A percentile compares a stretch with the other conserved stretches of the same genome.
Evolutionary conservation across 129 eudicot species (phyloP).

Genomic region (Apium graveolens): DNA sequence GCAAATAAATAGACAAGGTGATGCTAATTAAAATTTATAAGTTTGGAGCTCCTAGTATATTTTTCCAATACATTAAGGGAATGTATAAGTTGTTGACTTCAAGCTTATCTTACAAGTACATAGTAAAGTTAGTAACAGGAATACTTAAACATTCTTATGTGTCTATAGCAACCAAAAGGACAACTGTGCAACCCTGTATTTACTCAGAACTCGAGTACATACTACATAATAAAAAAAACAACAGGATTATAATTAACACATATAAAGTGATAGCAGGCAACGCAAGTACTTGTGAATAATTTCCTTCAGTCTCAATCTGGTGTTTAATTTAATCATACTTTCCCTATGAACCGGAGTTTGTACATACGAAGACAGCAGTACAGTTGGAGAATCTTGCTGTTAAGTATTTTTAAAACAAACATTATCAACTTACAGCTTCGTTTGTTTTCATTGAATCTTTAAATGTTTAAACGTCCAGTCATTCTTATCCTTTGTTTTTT

Average conservation of each 20-base stretch:
- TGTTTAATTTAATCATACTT: neutral
- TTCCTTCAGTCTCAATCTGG: neutral
- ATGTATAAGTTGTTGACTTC: neutral
- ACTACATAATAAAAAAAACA: neutral
- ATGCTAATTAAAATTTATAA: neutral
- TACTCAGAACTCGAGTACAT: neutral
- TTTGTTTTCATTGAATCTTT: neutral
- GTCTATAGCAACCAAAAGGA: neutral
- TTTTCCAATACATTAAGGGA: neutral
- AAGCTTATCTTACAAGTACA: neutral
- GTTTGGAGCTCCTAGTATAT: neutral
- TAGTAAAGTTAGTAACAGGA: neutral
- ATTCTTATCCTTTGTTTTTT: neutral
- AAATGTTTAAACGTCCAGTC: neutral
- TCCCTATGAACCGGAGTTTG: neutral
- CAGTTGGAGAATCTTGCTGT: neutral
- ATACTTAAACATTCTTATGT: neutral
- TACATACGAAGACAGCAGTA: neutral
- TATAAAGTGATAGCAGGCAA: neutral
- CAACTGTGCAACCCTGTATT: neutral
- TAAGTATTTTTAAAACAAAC: neutral
- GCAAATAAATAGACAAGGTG: neutral
- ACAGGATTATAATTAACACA: neutral
- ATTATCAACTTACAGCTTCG: constrained; percentile 5
- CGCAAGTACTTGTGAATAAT: neutral